phyloP scores from a whole-genome alignment of 208 protist species.

The Crithidia brevicula region DNA sequence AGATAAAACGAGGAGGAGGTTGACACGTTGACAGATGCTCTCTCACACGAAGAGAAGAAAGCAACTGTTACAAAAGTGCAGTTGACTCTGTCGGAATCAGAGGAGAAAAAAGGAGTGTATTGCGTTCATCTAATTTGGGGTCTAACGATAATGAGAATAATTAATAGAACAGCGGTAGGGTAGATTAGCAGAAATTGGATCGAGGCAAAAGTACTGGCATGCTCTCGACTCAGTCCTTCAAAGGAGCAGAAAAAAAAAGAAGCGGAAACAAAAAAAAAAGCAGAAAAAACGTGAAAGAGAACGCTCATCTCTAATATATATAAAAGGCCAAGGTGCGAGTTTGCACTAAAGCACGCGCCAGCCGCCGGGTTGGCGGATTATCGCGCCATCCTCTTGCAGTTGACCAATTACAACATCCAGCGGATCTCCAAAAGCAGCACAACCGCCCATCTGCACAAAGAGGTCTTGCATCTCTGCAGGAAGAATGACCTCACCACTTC shows the following conservation, averaged over 20 bases:
- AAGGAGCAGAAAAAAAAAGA: background rate
- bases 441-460: constrained; percentile 52
- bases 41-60: background rate
- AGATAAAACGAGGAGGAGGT: no score
- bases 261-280: background rate
- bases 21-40: no score
- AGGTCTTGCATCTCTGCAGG: constrained; percentile 28
- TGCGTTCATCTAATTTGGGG: no score
- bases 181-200: no score
- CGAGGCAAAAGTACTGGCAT: no score
- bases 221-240: no score
- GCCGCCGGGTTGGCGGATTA: constrained; percentile 55
- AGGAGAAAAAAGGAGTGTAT: background rate
- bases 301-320: no score
- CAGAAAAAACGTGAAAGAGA: no score
- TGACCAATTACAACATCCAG: constrained; percentile 57
- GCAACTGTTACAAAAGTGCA: no score
- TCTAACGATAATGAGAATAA: no score
- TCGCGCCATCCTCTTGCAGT: constrained; percentile 59
- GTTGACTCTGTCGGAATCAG: background rate
- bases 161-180: no score
- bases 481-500: constrained; percentile 1
- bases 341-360: constrained; percentile 35
- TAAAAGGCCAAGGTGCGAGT: no score
- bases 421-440: constrained; percentile 43